Percentiles rank a stretch among this genome's conserved stretches.
Conservation (phyloP, 2,329 filamentous ascomycete species). For the Coniochaeta sp. region DNA sequence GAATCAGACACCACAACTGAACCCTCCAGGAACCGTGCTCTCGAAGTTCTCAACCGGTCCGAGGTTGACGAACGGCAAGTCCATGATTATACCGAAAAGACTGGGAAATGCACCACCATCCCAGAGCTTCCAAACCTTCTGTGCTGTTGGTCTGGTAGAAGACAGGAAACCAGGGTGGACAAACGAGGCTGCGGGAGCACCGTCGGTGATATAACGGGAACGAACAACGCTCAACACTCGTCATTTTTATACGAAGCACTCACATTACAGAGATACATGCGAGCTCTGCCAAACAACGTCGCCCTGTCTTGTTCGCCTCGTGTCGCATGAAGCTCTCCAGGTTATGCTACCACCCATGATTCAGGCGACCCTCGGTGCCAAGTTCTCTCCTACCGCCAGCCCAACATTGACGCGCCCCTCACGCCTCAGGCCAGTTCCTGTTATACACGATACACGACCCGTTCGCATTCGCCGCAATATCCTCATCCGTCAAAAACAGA, state of each 20-base stretch:
- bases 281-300: background rate
- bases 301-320: background rate
- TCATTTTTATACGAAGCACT: background rate
- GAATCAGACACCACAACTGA: background rate
- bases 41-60: background rate
- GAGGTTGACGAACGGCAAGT: background rate
- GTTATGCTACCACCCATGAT: too few species aligned
- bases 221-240: background rate
- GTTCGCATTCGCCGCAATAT: slow-evolving; percentile 23
- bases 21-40: background rate
- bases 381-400: too few species aligned
- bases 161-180: background rate
- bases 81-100: too few species aligned
- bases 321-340: background rate
- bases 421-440: slow-evolving; percentile 27
- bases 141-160: background rate
- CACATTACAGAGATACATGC: background rate
- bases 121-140: background rate
- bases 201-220: background rate
- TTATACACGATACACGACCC: slow-evolving; percentile 24
- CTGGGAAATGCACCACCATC: background rate
- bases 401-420: background rate
- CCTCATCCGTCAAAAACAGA: slow-evolving; percentile 25
- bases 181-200: background rate
- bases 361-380: too few species aligned